Percentiles rank a stretch among this genome's conserved stretches.
Evolutionary conservation across 306 rosid species (phyloP).

Genomic region (Castanea mollissima): DNA sequence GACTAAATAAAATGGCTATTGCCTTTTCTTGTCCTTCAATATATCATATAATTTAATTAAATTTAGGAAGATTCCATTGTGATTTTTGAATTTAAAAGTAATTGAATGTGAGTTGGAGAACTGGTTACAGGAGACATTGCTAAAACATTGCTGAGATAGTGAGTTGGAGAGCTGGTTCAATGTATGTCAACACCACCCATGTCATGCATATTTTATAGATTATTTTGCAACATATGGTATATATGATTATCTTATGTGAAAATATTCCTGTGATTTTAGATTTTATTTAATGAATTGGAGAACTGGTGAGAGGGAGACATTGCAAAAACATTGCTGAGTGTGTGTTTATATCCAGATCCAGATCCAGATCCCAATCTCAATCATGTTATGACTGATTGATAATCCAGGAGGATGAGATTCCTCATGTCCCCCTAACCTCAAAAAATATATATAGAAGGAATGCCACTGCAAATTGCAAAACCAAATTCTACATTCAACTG

Average conservation of each 20-base stretch:
- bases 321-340: constrained; percentile 14
- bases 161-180: not conserved
- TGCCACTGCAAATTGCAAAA: not conserved
- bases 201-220: too few species aligned
- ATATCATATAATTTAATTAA: too few species aligned
- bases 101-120: constrained; percentile 1
- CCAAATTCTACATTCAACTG: not conserved
- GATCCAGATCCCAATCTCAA: constrained; percentile 4
- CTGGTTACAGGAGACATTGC: constrained; percentile 19
- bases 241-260: too few species aligned
- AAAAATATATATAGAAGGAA: not conserved
- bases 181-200: too few species aligned
- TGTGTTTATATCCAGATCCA: not conserved
- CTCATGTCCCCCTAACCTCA: not conserved
- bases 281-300: not conserved
- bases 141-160: constrained; percentile 7
- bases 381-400: constrained; percentile 18
- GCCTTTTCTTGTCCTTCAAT: too few species aligned
- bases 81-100: too few species aligned
- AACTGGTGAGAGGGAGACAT: constrained; percentile 24
- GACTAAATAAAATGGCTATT: too few species aligned
- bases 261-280: too few species aligned
- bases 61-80: too few species aligned
- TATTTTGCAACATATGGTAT: too few species aligned
- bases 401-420: not conserved